Evolutionary conservation across 192 early-diverging fungal genomes (phyloP).

Genomic region (Coemansia pectinata): DNA sequence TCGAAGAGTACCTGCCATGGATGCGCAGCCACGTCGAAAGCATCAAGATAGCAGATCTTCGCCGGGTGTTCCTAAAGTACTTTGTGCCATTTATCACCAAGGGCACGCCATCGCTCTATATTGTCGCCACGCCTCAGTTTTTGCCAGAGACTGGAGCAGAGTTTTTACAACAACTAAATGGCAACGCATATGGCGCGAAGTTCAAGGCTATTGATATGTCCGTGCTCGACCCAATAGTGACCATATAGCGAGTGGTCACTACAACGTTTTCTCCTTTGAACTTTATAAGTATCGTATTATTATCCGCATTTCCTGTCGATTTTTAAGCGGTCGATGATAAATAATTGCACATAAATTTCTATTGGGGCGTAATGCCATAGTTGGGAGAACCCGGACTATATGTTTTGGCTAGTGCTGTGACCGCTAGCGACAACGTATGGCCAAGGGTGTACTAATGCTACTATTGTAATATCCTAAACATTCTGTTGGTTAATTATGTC

Average conservation of each 20-base stretch:
- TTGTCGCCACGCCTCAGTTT: constrained; percentile 38
- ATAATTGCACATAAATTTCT: not conserved
- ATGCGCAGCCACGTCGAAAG: constrained; percentile 35
- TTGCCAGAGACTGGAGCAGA: constrained; percentile 10
- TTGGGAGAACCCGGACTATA: not conserved
- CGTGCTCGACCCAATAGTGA: constrained; percentile 30
- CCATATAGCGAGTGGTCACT: constrained; percentile 7
- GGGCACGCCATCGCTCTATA: constrained; percentile 21
- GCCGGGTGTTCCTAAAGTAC: constrained; percentile 28
- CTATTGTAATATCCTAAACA: not conserved
- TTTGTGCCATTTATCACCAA: constrained; percentile 35
- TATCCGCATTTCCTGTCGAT: not conserved
- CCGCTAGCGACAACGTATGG: not conserved
- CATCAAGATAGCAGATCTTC: constrained; percentile 31
- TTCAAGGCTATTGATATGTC: constrained; percentile 33
- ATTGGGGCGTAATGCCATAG: not conserved
- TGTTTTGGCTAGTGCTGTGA: not conserved
- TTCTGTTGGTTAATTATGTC: constrained; percentile 15
- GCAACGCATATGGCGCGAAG: constrained; percentile 31
- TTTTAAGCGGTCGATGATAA: too few species aligned
- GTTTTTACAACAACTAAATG: constrained; percentile 19
- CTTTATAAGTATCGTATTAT: not conserved
- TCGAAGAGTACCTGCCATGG: constrained; percentile 45
- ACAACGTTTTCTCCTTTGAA: not conserved
- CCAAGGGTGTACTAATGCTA: not conserved